These are phyloP conservation scores for Triticum turgidum DNA, from an alignment of 176 grass and related monocot genomes.

Conservation along the genomic window DNA sequence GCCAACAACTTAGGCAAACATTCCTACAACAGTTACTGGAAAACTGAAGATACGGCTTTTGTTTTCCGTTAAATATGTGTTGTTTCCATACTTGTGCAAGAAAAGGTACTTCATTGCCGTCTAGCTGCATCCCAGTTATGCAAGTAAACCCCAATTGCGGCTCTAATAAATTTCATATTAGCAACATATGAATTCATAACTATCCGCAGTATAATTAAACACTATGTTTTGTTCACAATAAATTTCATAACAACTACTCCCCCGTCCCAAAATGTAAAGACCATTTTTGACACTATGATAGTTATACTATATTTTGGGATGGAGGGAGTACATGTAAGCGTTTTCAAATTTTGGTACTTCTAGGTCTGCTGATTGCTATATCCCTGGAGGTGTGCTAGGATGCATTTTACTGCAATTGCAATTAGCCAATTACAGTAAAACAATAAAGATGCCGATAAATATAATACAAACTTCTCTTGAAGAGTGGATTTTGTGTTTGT, in stretches of 20 bases:
- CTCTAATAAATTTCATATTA: not conserved
- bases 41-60: not conserved
- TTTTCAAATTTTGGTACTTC: not conserved
- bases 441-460: not conserved
- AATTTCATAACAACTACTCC: not conserved
- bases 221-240: not conserved
- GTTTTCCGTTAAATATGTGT: not conserved
- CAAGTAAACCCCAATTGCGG: not conserved
- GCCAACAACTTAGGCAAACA: not conserved
- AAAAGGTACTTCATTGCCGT: not conserved
- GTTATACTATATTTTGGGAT: no score
- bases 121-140: not conserved
- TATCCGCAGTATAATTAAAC: not conserved
- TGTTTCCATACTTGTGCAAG: constrained; percentile 5
- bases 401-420: not conserved
- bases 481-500: not conserved
- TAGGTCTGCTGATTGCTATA: not conserved
- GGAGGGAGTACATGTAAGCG: not conserved
- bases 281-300: no score
- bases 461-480: not conserved
- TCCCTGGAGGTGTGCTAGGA: not conserved
- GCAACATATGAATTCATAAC: not conserved
- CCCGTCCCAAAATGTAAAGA: no score
- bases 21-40: not conserved
- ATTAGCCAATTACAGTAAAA: not conserved